These are phyloP conservation scores for Xylaria arbuscula DNA, from an alignment of 2,329 filamentous ascomycete species.

Conservation along the genomic window DNA sequence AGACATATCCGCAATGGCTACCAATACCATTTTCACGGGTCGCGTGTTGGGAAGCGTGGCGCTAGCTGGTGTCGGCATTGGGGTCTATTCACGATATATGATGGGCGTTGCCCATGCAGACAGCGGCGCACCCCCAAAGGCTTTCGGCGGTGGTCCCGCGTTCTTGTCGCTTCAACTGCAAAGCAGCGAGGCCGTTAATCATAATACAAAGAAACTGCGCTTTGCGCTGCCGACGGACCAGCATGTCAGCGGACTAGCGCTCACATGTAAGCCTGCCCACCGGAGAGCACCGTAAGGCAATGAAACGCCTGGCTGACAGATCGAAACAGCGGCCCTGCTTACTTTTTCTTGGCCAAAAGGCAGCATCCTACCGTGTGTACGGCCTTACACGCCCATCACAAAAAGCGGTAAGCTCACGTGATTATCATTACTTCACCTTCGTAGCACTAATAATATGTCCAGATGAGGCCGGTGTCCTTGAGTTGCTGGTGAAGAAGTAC, in stretches of 20 bases:
- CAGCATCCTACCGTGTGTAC: constrained; percentile 66
- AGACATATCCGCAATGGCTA: constrained; percentile 19
- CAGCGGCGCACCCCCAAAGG: constrained; percentile 43
- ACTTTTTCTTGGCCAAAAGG: constrained; percentile 69
- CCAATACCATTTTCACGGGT: constrained; percentile 21
- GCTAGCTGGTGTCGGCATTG: constrained; percentile 41
- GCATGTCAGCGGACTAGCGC: constrained; percentile 59
- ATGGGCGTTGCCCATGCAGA: constrained; percentile 44
- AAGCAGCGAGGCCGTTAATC: constrained; percentile 64
- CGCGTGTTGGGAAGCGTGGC: constrained; percentile 30
- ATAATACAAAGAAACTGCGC: constrained; percentile 67
- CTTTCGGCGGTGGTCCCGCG: constrained; percentile 53
- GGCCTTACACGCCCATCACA: constrained; percentile 75
- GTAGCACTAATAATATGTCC: constrained; percentile 15
- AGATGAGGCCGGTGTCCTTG: constrained; percentile 69
- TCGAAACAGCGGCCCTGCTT: constrained; percentile 63
- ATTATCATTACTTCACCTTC: background rate
- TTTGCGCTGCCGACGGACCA: constrained; percentile 64
- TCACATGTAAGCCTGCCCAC: constrained; percentile 57
- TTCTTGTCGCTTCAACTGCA: constrained; percentile 63
- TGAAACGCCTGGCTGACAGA: background rate
- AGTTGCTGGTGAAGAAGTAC: constrained; percentile 76
- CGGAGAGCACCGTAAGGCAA: background rate
- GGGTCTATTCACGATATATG: constrained; percentile 44
- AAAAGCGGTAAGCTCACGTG: constrained; percentile 55